These are phyloP conservation scores for Monilinia vaccinii-corymbosi DNA, from an alignment of 2,329 filamentous ascomycete genomes.

Conservation along the genomic window DNA sequence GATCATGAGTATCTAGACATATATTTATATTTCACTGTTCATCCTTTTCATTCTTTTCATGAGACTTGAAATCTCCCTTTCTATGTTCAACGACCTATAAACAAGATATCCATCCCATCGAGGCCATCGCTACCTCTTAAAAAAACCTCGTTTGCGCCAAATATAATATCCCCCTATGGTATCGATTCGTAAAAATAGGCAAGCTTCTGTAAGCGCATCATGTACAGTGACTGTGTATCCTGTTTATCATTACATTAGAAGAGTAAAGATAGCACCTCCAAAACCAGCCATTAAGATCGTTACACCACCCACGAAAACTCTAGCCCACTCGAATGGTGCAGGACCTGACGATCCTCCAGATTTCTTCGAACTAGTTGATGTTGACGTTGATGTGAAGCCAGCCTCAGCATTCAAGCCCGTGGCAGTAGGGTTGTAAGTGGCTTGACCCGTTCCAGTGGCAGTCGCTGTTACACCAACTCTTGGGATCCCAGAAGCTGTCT, in stretches of 20 bases:
- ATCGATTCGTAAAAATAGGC: not conserved
- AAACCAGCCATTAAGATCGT: slow-evolving; percentile 20
- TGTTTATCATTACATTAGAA: slow-evolving; percentile 2
- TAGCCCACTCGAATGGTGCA: slow-evolving; percentile 24
- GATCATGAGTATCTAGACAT: too few relatives aligned
- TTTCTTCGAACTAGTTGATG: slow-evolving; percentile 17
- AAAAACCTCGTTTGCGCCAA: not conserved
- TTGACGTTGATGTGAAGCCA: slow-evolving; percentile 20
- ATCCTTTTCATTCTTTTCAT: not conserved
- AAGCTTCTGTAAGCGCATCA: not conserved
- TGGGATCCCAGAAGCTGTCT: slow-evolving; percentile 25
- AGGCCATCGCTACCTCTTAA: not conserved
- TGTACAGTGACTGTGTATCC: not conserved
- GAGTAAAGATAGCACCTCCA: slow-evolving; percentile 22
- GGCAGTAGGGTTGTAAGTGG: slow-evolving; percentile 24
- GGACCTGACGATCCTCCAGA: slow-evolving; percentile 18
- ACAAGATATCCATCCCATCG: not conserved
- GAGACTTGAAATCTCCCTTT: not conserved
- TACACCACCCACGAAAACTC: slow-evolving; percentile 18
- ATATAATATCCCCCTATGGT: not conserved
- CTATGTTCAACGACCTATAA: not conserved
- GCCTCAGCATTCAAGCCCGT: slow-evolving; percentile 23
- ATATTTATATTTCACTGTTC: not conserved
- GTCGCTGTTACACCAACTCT: slow-evolving; percentile 15
- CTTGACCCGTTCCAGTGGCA: slow-evolving; percentile 11